phyloP scores from a whole-genome alignment of 202 grass and related monocot species.

The Elaeis oleifera region DNA sequence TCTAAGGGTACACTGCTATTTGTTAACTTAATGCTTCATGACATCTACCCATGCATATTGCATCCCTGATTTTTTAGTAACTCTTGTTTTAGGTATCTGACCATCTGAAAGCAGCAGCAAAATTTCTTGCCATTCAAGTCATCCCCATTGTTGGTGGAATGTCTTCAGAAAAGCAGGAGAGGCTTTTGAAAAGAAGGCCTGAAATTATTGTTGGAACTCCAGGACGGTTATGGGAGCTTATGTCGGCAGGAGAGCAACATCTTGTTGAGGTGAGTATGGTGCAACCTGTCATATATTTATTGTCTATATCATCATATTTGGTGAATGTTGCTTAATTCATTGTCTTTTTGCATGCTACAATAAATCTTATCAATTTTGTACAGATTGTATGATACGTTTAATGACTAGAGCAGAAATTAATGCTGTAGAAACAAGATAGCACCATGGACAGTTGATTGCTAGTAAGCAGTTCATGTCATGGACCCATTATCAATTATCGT shows the following conservation, averaged over 20 bases:
- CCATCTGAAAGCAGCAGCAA: slow-evolving; percentile 74
- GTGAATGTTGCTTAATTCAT: too few relatives aligned
- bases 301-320: too few relatives aligned
- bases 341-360: too few relatives aligned
- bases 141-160: slow-evolving; percentile 92
- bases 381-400: too few relatives aligned
- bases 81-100: slow-evolving; percentile 59
- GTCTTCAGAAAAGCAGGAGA: slow-evolving; percentile 91
- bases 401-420: too few relatives aligned
- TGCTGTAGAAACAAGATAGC: too few relatives aligned
- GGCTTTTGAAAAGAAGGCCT: slow-evolving; percentile 71
- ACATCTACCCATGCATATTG: background rate
- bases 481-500: too few relatives aligned
- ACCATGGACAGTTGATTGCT: too few relatives aligned
- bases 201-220: slow-evolving; percentile 98
- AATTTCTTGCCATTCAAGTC: slow-evolving; percentile 58
- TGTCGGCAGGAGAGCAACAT: slow-evolving; percentile 74
- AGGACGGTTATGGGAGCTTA: slow-evolving; percentile 94
- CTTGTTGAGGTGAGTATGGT: slow-evolving; percentile 63
- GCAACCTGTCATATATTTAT: too few relatives aligned
- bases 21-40: slow-evolving; percentile 5
- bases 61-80: background rate
- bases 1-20: slow-evolving; percentile 1
- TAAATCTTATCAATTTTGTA: too few relatives aligned
- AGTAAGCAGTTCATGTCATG: too few relatives aligned